These are phyloP conservation scores for Mycogone perniciosa DNA, from an alignment of 2,329 filamentous ascomycete species.

Conservation along the genomic window DNA sequence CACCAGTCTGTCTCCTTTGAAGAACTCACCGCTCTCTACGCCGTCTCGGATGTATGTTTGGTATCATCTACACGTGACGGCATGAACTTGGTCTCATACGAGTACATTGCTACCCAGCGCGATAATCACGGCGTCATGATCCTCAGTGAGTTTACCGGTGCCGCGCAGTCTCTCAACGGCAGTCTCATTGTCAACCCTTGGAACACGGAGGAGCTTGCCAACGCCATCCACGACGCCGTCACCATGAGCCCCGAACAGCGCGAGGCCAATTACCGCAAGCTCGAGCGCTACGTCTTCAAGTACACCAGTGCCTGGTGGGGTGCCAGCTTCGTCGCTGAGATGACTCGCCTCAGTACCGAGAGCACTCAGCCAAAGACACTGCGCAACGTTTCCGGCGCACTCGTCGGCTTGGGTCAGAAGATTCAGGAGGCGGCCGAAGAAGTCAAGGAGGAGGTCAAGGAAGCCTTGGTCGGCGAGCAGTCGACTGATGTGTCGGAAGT, in stretches of 20 bases:
- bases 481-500: background rate
- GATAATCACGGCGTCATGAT: conserved; percentile 91
- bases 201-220: conserved; percentile 94
- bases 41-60: conserved; percentile 84
- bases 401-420: conserved; percentile 27
- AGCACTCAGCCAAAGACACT: conserved; percentile 34
- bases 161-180: conserved; percentile 88
- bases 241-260: conserved; percentile 91
- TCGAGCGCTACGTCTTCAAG: conserved; percentile 93
- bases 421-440: conserved; percentile 21
- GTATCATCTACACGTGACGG: conserved; percentile 95
- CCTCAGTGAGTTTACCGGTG: conserved; percentile 92
- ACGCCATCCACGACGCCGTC: conserved; percentile 91
- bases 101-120: conserved; percentile 92
- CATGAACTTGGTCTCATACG: conserved; percentile 98
- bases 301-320: conserved; percentile 99
- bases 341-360: conserved; percentile 48
- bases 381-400: conserved; percentile 35
- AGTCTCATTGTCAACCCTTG: conserved; percentile 95
- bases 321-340: conserved; percentile 81
- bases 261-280: conserved; percentile 78
- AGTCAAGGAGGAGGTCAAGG: conserved; percentile 20
- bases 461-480: conserved; percentile 5
- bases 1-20: conserved; percentile 95
- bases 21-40: conserved; percentile 88